Evolutionary conservation across 345 rosid species (phyloP).

Genomic region (Anastatica hierochuntica): DNA sequence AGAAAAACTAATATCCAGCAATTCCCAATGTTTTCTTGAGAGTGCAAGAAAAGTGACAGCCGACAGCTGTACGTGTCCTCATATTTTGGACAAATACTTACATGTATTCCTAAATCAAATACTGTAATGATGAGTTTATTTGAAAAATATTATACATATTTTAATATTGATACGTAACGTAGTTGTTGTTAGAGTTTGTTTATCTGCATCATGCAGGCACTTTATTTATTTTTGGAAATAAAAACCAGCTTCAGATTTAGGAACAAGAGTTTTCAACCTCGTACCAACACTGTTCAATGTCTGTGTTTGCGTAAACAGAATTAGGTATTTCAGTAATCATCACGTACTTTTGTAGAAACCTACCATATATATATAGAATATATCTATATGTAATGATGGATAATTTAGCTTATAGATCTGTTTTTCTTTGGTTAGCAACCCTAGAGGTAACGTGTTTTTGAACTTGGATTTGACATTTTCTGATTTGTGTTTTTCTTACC

Average conservation of each 20-base stretch:
- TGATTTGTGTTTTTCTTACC: constrained; percentile 13
- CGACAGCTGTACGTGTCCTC: constrained; percentile 20
- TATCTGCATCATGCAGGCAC: constrained; percentile 15
- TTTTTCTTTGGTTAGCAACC: constrained; percentile 19
- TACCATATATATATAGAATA: constrained; percentile 1
- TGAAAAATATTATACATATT: not conserved
- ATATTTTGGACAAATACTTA: not conserved
- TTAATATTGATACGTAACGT: too few species aligned
- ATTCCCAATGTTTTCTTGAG: constrained; percentile 26
- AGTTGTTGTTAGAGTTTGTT: too few species aligned
- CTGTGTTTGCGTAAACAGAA: constrained; percentile 22
- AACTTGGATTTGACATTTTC: constrained; percentile 27
- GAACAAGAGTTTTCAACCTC: constrained; percentile 23
- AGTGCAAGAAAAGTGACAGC: constrained; percentile 22
- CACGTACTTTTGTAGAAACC: constrained; percentile 28
- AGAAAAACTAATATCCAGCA: constrained; percentile 11
- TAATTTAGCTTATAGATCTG: constrained; percentile 10
- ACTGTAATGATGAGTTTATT: not conserved
- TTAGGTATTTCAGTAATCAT: constrained; percentile 27
- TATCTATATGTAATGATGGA: not conserved
- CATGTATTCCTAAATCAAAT: constrained; percentile 2
- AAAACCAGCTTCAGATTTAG: constrained; percentile 1
- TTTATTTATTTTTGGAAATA: constrained; percentile 24
- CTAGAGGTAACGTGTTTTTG: constrained; percentile 27
- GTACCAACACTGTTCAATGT: constrained; percentile 28